Evolutionary conservation across 441 rosid genomes (phyloP).

Genomic region (Sinapis alba): DNA sequence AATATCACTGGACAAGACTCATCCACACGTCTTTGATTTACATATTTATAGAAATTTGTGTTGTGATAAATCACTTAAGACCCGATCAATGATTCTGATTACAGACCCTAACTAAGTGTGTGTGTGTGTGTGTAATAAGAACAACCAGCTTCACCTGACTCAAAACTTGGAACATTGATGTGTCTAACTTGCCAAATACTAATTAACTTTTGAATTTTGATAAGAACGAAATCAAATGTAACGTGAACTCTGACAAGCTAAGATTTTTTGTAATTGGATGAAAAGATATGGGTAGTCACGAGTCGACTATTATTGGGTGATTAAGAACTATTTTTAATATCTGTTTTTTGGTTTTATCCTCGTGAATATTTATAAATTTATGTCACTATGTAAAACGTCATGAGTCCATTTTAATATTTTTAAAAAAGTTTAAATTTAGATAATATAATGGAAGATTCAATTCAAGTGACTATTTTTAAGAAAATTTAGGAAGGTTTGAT

Average conservation of each 20-base stretch:
- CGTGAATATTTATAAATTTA: not conserved
- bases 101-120: not conserved
- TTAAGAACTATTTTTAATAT: slow-evolving; percentile 18
- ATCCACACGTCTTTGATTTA: not conserved
- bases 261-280: not conserved
- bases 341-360: not conserved
- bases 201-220: slow-evolving; percentile 7
- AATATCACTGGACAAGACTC: not conserved
- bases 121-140: too few relatives aligned
- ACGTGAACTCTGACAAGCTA: not conserved
- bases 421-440: not conserved
- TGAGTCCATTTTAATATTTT: not conserved
- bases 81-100: not conserved
- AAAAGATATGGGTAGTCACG: slow-evolving; percentile 3
- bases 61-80: not conserved
- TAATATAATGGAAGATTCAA: not conserved
- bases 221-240: slow-evolving; percentile 22
- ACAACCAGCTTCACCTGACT: slow-evolving; percentile 4
- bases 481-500: not conserved
- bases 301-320: slow-evolving; percentile 1
- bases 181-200: not conserved
- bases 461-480: not conserved
- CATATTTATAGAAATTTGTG: not conserved
- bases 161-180: slow-evolving; percentile 3
- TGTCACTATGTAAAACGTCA: not conserved